Conservation (phyloP, 129 eudicot genomes). For the Helianthus annuus region DNA sequence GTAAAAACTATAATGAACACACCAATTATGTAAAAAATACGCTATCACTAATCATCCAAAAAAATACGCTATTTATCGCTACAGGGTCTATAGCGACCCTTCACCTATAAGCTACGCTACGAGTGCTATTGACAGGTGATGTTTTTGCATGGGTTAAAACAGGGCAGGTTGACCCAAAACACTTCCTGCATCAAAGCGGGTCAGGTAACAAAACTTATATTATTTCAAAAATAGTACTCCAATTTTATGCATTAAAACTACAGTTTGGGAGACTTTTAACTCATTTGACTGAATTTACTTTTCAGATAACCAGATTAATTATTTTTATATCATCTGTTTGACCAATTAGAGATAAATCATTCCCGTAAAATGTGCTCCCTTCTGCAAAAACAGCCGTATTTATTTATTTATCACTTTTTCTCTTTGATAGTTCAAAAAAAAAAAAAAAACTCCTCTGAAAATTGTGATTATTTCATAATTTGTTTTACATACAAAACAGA, state of each 20-base stretch:
- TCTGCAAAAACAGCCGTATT: background rate
- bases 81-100: too few species aligned
- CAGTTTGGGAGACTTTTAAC: background rate
- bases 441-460: background rate
- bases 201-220: background rate
- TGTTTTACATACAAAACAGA: background rate
- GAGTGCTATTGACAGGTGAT: too few species aligned
- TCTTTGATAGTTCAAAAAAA: background rate
- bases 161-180: too few species aligned
- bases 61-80: too few species aligned
- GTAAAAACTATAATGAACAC: too few species aligned
- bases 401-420: background rate
- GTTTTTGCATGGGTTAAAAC: background rate
- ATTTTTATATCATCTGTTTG: background rate
- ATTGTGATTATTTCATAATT: background rate
- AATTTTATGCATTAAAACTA: background rate
- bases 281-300: background rate
- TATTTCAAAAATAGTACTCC: background rate
- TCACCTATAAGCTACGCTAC: too few species aligned
- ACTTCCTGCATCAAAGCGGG: too few species aligned
- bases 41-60: too few species aligned
- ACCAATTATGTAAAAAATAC: too few species aligned
- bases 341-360: background rate
- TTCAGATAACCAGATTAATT: background rate
- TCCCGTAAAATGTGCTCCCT: background rate